Conservation (phyloP, 1,284 basidiomycete genomes). For the Irpex rosettiformis region DNA sequence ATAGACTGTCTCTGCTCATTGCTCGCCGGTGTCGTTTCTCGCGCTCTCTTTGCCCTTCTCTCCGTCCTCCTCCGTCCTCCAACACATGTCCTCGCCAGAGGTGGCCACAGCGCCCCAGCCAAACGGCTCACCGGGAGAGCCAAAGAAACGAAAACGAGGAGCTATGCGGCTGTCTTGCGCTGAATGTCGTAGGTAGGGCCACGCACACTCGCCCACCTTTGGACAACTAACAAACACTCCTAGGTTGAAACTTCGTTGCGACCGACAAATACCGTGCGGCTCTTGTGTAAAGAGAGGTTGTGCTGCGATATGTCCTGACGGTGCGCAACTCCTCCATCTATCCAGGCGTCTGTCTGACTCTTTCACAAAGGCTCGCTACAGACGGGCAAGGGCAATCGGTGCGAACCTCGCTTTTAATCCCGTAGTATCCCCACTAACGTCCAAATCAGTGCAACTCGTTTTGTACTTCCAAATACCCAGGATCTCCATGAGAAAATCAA, state of each 20-base stretch:
- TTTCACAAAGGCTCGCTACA: conserved; percentile 57
- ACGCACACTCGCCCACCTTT: neutral
- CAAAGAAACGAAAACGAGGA: conserved; percentile 71
- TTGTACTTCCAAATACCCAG: conserved; percentile 77
- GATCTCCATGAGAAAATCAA: conserved; percentile 81
- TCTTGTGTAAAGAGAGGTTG: conserved; percentile 70
- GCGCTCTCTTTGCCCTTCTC: conserved; percentile 14
- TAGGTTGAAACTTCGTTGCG: conserved; percentile 73
- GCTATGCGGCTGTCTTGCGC: conserved; percentile 74
- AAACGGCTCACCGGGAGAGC: conserved; percentile 34
- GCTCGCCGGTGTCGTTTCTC: neutral
- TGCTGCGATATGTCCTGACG: conserved; percentile 64
- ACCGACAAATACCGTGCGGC: conserved; percentile 63
- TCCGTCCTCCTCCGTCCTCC: conserved; percentile 11
- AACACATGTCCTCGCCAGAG: conserved; percentile 37
- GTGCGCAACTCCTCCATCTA: conserved; percentile 27
- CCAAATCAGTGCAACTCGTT: conserved; percentile 39
- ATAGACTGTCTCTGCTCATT: conserved; percentile 8
- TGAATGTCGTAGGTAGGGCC: conserved; percentile 61
- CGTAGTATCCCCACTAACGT: conserved; percentile 11
- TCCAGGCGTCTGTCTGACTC: conserved; percentile 4
- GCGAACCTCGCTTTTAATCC: conserved; percentile 15
- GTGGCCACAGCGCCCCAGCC: conserved; percentile 16
- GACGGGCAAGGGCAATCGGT: conserved; percentile 79
- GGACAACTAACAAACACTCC: conserved; percentile 1